Evolutionary conservation across 441 rosid genomes (phyloP).

Genomic region (Manihot esculenta): DNA sequence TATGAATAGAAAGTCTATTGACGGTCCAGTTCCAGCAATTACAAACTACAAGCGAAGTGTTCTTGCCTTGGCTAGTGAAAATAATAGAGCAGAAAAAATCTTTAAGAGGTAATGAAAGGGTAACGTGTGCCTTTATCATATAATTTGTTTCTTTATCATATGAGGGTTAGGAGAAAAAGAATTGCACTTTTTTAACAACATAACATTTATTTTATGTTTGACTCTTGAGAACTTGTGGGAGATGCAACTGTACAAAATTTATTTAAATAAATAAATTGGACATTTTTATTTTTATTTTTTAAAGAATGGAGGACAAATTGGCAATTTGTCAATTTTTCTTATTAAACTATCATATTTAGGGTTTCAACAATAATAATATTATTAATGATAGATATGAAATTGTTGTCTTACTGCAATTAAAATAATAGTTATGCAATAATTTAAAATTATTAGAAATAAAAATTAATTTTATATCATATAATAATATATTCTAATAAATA

Average conservation of each 20-base stretch:
- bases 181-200: not conserved
- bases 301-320: no score
- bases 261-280: not conserved
- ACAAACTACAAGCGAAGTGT: constrained; percentile 17
- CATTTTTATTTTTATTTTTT: no score
- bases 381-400: no score
- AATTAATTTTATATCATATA: no score
- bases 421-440: no score
- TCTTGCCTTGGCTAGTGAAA: constrained; percentile 13
- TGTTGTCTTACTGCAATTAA: no score
- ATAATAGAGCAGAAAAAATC: constrained; percentile 21
- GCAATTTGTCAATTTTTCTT: no score
- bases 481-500: no score
- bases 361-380: no score
- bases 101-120: constrained; percentile 37
- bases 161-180: constrained; percentile 8
- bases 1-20: no score
- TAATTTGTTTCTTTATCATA: constrained; percentile 29
- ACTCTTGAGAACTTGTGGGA: constrained; percentile 14
- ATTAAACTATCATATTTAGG: no score
- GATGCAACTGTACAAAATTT: not conserved
- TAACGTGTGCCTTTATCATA: constrained; percentile 21
- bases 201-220: constrained; percentile 19
- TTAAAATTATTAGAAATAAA: no score
- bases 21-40: constrained; percentile 17